phyloP scores from a whole-genome alignment of 2,329 filamentous ascomycete species.

The Hypoxylon sp. region DNA sequence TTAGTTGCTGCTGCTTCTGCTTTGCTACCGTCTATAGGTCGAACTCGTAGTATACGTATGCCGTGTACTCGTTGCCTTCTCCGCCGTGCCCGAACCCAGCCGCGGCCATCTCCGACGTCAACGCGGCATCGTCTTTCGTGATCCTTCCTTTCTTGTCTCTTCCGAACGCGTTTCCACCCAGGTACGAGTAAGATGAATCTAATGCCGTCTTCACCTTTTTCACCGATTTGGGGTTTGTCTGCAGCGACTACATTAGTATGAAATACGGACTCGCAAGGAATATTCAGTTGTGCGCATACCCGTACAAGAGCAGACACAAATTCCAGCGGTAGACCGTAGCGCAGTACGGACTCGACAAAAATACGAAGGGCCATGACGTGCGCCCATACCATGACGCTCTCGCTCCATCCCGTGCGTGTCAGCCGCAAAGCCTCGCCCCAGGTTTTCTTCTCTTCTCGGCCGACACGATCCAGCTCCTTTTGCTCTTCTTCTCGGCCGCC shows the following conservation, averaged over 20 bases:
- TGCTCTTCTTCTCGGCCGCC: conserved; percentile 91
- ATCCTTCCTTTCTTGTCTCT: conserved; percentile 93
- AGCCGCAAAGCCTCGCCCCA: conserved; percentile 92
- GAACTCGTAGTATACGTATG: conserved; percentile 97
- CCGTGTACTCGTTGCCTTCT: conserved; percentile 87
- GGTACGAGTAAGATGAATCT: conserved; percentile 87
- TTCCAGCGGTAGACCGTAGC: conserved; percentile 91
- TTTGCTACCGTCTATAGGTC: conserved; percentile 66
- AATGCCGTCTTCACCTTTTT: conserved; percentile 84
- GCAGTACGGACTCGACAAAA: conserved; percentile 97
- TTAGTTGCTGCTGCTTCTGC: conserved; percentile 18
- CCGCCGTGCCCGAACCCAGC: conserved; percentile 71
- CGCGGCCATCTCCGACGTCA: conserved; percentile 86
- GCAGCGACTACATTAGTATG: conserved; percentile 20
- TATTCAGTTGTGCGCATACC: conserved; percentile 64
- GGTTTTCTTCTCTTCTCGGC: conserved; percentile 87
- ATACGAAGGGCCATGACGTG: conserved; percentile 91
- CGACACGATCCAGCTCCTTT: conserved; percentile 83
- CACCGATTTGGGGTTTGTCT: conserved; percentile 85
- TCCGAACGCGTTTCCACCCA: conserved; percentile 93
- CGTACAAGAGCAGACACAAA: conserved; percentile 87
- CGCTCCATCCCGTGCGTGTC: conserved; percentile 92
- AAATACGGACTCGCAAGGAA: background rate
- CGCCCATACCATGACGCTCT: conserved; percentile 95
- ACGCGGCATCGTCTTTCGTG: conserved; percentile 85